Conservation (phyloP, 345 rosid genomes). For the Euphorbia pulcherrima region DNA sequence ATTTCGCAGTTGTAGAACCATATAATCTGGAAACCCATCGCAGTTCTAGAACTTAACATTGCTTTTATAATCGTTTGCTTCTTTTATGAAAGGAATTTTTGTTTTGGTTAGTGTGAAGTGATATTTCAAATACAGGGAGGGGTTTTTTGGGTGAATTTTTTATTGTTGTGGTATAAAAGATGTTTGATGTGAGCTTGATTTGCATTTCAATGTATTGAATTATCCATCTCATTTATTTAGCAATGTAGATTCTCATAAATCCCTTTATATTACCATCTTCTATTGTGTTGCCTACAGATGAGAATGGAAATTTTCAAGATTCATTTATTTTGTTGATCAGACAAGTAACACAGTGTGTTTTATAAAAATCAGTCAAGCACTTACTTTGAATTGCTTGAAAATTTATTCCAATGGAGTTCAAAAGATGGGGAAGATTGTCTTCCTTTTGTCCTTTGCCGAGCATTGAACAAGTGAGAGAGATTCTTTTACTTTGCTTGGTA, state of each 20-base stretch:
- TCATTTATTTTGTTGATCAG: conserved; percentile 39
- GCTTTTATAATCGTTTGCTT: neutral
- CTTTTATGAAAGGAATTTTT: too few relatives aligned
- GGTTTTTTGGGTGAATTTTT: too few relatives aligned
- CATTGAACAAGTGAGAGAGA: conserved; percentile 42
- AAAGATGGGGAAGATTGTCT: conserved; percentile 40
- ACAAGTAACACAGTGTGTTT: conserved; percentile 59
- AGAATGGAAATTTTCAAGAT: conserved; percentile 42
- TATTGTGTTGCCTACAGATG: conserved; percentile 47
- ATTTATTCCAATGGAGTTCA: conserved; percentile 50
- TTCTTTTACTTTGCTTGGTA: conserved; percentile 36
- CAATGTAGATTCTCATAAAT: conserved; percentile 25
- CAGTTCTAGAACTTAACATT: neutral
- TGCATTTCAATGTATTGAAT: conserved; percentile 40
- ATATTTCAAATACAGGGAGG: too few relatives aligned
- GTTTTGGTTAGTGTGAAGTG: too few relatives aligned
- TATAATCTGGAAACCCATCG: neutral
- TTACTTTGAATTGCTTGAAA: conserved; percentile 46
- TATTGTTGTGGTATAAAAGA: too few relatives aligned
- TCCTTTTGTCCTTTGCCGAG: conserved; percentile 66
- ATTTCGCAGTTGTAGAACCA: too few relatives aligned
- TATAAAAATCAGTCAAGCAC: conserved; percentile 56
- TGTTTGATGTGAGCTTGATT: conserved; percentile 47
- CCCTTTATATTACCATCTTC: conserved; percentile 44
- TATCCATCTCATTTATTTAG: conserved; percentile 35